These are phyloP conservation scores for Suillus paluster DNA, from an alignment of 768 basidiomycete genomes.

Conservation along the genomic window DNA sequence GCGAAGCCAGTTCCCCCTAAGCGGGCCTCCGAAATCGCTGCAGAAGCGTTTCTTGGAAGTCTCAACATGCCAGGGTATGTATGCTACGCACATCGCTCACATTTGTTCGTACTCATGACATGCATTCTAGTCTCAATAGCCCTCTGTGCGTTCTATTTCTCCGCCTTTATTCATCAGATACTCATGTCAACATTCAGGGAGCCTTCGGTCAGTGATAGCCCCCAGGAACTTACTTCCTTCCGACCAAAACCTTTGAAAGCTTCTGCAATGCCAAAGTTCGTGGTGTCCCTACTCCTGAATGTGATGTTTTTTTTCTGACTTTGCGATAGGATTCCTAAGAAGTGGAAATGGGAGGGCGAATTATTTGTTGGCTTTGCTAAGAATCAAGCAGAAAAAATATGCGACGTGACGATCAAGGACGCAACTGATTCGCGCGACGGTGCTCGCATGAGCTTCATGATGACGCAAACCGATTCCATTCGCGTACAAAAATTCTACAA, in stretches of 20 bases:
- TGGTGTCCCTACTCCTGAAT: constrained; percentile 14
- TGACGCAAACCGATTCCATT: constrained; percentile 47
- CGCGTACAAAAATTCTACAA: constrained; percentile 53
- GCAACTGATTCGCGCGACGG: constrained; percentile 46
- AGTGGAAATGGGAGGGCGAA: constrained; percentile 69
- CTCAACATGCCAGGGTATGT: constrained; percentile 31
- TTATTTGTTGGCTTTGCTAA: constrained; percentile 46
- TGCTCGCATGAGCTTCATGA: constrained; percentile 52
- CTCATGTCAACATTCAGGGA: constrained; percentile 20
- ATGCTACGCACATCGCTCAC: background rate
- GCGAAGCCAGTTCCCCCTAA: constrained; percentile 22
- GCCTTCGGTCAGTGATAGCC: background rate
- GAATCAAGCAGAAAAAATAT: constrained; percentile 47
- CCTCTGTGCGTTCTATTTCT: constrained; percentile 27
- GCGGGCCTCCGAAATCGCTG: constrained; percentile 22
- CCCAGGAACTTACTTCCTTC: constrained; percentile 10
- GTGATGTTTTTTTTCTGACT: constrained; percentile 10
- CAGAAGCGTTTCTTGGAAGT: constrained; percentile 31
- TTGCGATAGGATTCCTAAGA: constrained; percentile 53
- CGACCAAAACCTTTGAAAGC: constrained; percentile 18
- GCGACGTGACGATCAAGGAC: constrained; percentile 54
- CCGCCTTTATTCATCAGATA: background rate
- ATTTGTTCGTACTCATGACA: background rate
- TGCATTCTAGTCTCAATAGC: constrained; percentile 22
- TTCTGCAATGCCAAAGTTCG: constrained; percentile 30